Percentiles rank a stretch among this genome's conserved stretches.
These are phyloP conservation scores for Skeletonema tropicum DNA, from an alignment of 108 stramenopile species.

Conservation along the genomic window DNA sequence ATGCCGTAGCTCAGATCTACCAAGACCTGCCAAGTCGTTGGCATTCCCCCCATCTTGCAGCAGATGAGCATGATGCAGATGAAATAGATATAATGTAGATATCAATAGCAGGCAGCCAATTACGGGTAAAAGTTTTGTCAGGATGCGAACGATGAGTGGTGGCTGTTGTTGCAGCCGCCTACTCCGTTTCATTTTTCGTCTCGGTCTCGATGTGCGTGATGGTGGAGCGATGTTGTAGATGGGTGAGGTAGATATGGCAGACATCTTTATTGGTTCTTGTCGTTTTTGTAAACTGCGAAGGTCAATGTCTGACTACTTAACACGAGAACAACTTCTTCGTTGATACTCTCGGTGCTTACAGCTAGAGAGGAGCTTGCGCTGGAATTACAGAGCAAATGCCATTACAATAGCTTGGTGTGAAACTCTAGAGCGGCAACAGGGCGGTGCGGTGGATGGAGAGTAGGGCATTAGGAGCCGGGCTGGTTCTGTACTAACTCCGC, in stretches of 20 bases:
- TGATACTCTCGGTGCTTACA: too few relatives aligned
- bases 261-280: background rate
- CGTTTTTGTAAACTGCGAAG: too few relatives aligned
- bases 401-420: too few relatives aligned
- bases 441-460: too few relatives aligned
- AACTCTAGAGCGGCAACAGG: too few relatives aligned
- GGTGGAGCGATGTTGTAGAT: slow-evolving; percentile 4
- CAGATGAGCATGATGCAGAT: slow-evolving; percentile 38
- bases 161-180: background rate
- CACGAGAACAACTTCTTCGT: too few relatives aligned
- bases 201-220: background rate
- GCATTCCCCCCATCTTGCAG: slow-evolving; percentile 15
- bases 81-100: slow-evolving; percentile 40
- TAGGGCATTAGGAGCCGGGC: too few relatives aligned
- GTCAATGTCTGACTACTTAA: too few relatives aligned
- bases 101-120: slow-evolving; percentile 18
- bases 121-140: slow-evolving; percentile 20
- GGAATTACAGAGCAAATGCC: too few relatives aligned
- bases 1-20: slow-evolving; percentile 27
- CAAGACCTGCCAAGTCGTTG: slow-evolving; percentile 13
- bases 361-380: too few relatives aligned
- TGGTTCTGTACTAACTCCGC: too few relatives aligned
- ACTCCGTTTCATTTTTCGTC: background rate
- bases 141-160: slow-evolving; percentile 25
- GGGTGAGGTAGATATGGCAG: background rate